phyloP scores from a whole-genome alignment of 371 early-diverging fungal genomes.

The Mortierella sp. region DNA sequence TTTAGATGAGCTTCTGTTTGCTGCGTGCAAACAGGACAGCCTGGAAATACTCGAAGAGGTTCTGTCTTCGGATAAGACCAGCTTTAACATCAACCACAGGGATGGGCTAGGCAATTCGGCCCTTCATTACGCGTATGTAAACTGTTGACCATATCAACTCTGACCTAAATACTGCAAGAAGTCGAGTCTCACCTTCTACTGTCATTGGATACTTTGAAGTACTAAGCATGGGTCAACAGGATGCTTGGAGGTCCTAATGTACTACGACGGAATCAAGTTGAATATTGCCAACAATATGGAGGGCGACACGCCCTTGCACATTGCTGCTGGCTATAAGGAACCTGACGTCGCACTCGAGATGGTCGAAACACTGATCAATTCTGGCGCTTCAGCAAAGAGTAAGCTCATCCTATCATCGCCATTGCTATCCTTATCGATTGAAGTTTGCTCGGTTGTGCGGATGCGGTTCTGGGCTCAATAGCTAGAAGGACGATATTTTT shows the following conservation, averaged over 20 bases:
- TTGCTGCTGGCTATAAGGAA: slow-evolving; percentile 65
- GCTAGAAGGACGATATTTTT: not conserved
- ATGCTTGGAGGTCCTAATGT: slow-evolving; percentile 66
- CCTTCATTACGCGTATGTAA: slow-evolving; percentile 72
- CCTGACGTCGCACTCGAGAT: slow-evolving; percentile 64
- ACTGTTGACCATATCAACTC: not conserved
- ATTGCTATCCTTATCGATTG: not conserved
- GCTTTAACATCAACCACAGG: slow-evolving; percentile 65
- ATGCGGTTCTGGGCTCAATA: slow-evolving; percentile 5
- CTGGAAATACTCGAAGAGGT: slow-evolving; percentile 41
- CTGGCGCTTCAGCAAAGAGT: slow-evolving; percentile 66
- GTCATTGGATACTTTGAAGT: slow-evolving; percentile 38
- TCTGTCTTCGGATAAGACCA: slow-evolving; percentile 32
- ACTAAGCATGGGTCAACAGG: slow-evolving; percentile 66
- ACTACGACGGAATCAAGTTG: slow-evolving; percentile 58
- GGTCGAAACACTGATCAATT: slow-evolving; percentile 61
- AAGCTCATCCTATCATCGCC: slow-evolving; percentile 1
- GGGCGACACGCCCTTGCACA: slow-evolving; percentile 73
- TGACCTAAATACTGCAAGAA: not conserved
- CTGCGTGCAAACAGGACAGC: slow-evolving; percentile 42
- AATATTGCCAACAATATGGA: slow-evolving; percentile 62
- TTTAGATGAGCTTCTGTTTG: slow-evolving; percentile 38
- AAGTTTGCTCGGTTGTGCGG: not conserved
- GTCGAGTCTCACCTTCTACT: not conserved
- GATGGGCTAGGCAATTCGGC: slow-evolving; percentile 72